Conservation (phyloP, 768 basidiomycete genomes). For the Kwoniella bestiolae region DNA sequence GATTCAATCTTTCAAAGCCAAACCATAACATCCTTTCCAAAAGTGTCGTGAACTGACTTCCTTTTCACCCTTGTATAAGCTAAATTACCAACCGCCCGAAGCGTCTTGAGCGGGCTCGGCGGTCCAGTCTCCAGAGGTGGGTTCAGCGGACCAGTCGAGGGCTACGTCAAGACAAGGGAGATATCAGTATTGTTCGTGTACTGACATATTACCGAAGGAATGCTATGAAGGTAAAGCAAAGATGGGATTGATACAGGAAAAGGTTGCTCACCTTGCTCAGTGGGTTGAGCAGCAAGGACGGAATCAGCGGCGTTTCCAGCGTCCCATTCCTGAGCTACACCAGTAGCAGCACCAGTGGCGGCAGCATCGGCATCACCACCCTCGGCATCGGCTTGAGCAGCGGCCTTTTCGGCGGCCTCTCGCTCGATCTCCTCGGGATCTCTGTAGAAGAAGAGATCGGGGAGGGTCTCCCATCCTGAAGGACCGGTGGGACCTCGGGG, state of each 20-base stretch:
- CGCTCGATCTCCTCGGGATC: conserved; percentile 99
- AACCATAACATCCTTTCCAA: background rate
- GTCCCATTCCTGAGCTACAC: conserved; percentile 59
- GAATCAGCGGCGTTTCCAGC: conserved; percentile 74
- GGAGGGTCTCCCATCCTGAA: conserved; percentile 93
- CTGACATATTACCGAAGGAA: conserved; percentile 61
- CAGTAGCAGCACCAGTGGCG: conserved; percentile 56
- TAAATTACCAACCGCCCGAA: conserved; percentile 50
- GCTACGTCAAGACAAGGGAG: conserved; percentile 47
- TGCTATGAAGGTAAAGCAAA: too few species aligned
- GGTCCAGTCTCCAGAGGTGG: conserved; percentile 75
- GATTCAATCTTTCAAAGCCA: too few species aligned
- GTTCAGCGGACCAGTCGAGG: conserved; percentile 83
- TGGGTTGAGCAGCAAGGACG: conserved; percentile 66
- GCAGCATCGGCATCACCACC: conserved; percentile 63
- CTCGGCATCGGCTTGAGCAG: conserved; percentile 69
- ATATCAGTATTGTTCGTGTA: conserved; percentile 18
- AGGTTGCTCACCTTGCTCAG: conserved; percentile 59
- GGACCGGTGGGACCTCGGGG: conserved; percentile 75
- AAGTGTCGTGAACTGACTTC: background rate
- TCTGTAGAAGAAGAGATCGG: conserved; percentile 99
- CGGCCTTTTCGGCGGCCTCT: conserved; percentile 86
- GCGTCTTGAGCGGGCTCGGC: conserved; percentile 67
- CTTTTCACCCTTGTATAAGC: background rate
- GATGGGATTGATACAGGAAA: conserved; percentile 43